Evolutionary conservation across 441 rosid genomes (phyloP).

Genomic region (Brassica hybrid): DNA sequence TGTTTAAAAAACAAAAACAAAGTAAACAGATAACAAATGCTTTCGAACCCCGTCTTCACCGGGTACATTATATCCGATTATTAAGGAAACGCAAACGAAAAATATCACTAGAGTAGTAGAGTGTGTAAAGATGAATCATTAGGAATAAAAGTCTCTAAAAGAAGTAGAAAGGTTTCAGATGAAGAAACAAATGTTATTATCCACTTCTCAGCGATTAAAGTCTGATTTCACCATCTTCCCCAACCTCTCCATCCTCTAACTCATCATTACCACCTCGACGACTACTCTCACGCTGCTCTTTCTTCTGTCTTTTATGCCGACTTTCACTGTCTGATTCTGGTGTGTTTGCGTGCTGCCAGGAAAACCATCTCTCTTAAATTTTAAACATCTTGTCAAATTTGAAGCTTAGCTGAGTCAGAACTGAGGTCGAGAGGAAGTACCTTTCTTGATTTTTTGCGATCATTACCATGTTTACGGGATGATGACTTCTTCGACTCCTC

Average conservation of each 20-base stretch:
- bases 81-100: background rate
- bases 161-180: background rate
- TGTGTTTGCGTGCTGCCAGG: conserved; percentile 73
- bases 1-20: background rate
- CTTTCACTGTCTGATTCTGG: conserved; percentile 89
- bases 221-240: conserved; percentile 73
- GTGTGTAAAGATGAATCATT: background rate
- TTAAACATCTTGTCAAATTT: conserved; percentile 1
- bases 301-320: conserved; percentile 74
- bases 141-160: background rate
- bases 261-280: conserved; percentile 67
- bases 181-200: conserved; percentile 6
- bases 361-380: conserved; percentile 7
- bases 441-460: conserved; percentile 94
- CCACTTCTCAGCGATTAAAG: conserved; percentile 24
- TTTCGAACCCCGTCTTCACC: background rate
- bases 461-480: conserved; percentile 74
- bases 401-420: conserved; percentile 17
- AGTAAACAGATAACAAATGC: background rate
- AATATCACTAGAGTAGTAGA: background rate
- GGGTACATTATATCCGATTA: background rate
- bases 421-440: conserved; percentile 30
- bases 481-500: conserved; percentile 82
- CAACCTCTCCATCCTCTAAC: conserved; percentile 81
- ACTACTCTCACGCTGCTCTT: conserved; percentile 65